Base-by-base conservation (phyloP, 495 filamentous ascomycete species). In the Talaromyces nanjingensis region DNA sequence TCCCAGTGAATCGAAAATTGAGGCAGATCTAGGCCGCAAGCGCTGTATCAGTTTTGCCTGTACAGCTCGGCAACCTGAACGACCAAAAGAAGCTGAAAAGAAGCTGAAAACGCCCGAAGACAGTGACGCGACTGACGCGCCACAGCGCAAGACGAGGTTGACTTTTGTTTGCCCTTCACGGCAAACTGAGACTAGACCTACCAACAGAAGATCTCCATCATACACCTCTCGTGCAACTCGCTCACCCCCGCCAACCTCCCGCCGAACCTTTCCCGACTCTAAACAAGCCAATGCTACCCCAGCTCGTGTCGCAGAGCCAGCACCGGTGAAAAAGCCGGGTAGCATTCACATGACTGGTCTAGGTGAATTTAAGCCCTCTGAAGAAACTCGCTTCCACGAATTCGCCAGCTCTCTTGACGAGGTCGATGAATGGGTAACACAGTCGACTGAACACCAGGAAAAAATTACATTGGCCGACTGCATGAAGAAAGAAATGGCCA, bases 1-100 rank as follows among this genome's bases (percentile, higher is more conserved):
- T 18, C 64, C 70, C 63, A 70, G 68, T 47, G 80, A 83, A 66
- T 77, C 71, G 7, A 75, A 70, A n/a, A 73, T 86, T 14, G 85
- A 87, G 68, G 81, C 76, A 25, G 78, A 79, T 25, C 71, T 89
- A 37, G 87, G 86, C 20, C 85, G 87, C 69, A 96, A 91, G 77
- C 85, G 96, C 57, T 93, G 90, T 76, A 97, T 98, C 67, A 92
- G 84, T 39, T 98, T 98, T 75, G 93, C 91, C 56, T 97, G 93
- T 74, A 89, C 77, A 24, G 22, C 53, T 25, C 75, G 77, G 12
- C 77, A 81, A 60, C 61, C 68, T 25, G 70, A 74, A 45, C 64
- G 64, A 3, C 22, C 72, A 20, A 64, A 63, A 20, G 65, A 71
- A 61, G 56, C 63, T 18, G 71, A 72, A 25, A 68, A 59, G 34